Conservation (phyloP, 1,284 basidiomycete genomes). For the Malassezia equina region DNA sequence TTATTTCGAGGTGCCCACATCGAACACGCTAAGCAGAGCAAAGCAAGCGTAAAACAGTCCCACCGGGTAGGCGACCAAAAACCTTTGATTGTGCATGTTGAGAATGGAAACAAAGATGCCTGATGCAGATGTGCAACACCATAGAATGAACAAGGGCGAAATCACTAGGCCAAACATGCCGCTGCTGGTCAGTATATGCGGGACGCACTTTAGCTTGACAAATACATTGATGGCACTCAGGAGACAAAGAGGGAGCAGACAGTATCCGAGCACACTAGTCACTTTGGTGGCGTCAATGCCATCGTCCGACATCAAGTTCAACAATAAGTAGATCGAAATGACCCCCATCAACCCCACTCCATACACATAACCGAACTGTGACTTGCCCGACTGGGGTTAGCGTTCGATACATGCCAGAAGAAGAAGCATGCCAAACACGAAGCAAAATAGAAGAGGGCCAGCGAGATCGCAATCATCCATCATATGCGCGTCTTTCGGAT, state of each 20-base stretch:
- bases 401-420: constrained; percentile 17
- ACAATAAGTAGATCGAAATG: constrained; percentile 82
- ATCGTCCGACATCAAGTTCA: constrained; percentile 93
- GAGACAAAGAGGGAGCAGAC: constrained; percentile 92
- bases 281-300: constrained; percentile 94
- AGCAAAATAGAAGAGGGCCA: constrained; percentile 89
- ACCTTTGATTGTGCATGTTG: constrained; percentile 40
- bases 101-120: constrained; percentile 47
- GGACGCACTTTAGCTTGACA: constrained; percentile 74
- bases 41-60: constrained; percentile 46
- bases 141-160: constrained; percentile 44
- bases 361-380: constrained; percentile 98
- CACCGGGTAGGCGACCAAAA: constrained; percentile 45
- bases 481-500: constrained; percentile 65
- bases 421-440: constrained; percentile 53
- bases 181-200: constrained; percentile 13
- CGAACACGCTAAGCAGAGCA: constrained; percentile 43
- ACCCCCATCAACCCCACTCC: constrained; percentile 90
- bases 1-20: constrained; percentile 18
- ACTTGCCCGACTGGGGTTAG: constrained; percentile 75
- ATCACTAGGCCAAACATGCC: constrained; percentile 34
- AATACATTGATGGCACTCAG: constrained; percentile 80
- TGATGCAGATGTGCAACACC: constrained; percentile 43
- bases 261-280: constrained; percentile 91
- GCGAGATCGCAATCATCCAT: constrained; percentile 99